Base-by-base conservation (phyloP, 306 rosid species). In the Canavalia ensiformis region DNA sequence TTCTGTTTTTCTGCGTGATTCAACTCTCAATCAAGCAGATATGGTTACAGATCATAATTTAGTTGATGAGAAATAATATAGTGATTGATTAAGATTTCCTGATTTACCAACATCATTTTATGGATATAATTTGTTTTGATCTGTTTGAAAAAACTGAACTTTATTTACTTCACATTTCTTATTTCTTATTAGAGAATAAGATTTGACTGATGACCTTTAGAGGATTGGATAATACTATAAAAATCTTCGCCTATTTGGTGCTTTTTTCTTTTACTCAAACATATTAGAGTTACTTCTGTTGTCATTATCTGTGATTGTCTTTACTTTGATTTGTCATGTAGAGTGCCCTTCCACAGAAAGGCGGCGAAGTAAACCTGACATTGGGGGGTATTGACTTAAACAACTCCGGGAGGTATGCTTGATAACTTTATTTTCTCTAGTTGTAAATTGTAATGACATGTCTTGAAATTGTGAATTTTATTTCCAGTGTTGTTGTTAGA, bases 341-440 rank as follows among this genome's bases (percentile, higher is more conserved):
- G 99, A 93, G 91, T 82, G 90, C 97, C 76, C 97, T 96, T 84
- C 97, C 98, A 6, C 99, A 92, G 81, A 89, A 88, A 89, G 98
- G 98, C 9, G 99, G 99, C 77, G 98, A 96, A 88, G 99, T 96
- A 59, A 92, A 96, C 87, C 77, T 96, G 84, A 96, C 99, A 51
- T 82, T 96, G 88, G 98, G 99, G 31, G 99, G 99, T 84, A 96
- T 96, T 80, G 99, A 96, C 97, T 92, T 96, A 76, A 96, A 96
- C 89, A 96, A 96, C 86, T 93, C 99, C 8, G 99, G 99, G 81
- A 96, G 99, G 99, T 96, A 92, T 33, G 89, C 64, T 34, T 64
- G 31, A 30, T 68, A 73, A 45, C 7, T 65, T 52, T 50, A 37
- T 28, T 29, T 47, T 49, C 54, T 57, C 33, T 45, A 62, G 42